Evolutionary conservation across 1,139 yeast genomes (phyloP).

Genomic region (Sugiyamaella novakii): DNA sequence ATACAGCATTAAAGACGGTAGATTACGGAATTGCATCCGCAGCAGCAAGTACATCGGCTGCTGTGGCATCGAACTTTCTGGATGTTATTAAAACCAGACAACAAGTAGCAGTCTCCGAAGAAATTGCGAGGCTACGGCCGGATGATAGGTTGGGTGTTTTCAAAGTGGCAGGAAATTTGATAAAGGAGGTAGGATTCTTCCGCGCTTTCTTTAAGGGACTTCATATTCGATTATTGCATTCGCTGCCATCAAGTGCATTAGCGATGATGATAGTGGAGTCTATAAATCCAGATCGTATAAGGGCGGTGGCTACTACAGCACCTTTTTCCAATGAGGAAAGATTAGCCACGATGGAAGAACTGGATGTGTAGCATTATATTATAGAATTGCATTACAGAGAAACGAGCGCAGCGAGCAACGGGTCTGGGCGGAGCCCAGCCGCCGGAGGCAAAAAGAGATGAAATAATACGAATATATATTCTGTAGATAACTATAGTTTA

Average conservation of each 20-base stretch:
- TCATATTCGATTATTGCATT: slow-evolving; percentile 43
- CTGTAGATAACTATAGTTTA: slow-evolving; percentile 8
- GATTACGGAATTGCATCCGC: slow-evolving; percentile 45
- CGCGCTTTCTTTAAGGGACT: slow-evolving; percentile 45
- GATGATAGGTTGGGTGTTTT: slow-evolving; percentile 43
- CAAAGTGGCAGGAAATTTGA: slow-evolving; percentile 41
- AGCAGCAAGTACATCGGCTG: slow-evolving; percentile 44
- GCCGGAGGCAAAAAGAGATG: not conserved
- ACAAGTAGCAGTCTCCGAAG: slow-evolving; percentile 47
- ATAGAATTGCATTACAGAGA: not conserved
- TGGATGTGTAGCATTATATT: not conserved
- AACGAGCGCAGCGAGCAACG: not conserved
- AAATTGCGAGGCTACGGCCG: slow-evolving; percentile 44
- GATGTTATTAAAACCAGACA: slow-evolving; percentile 50
- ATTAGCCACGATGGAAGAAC: slow-evolving; percentile 7
- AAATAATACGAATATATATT: not conserved
- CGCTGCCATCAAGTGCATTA: slow-evolving; percentile 46
- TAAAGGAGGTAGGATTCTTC: slow-evolving; percentile 43
- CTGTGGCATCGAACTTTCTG: slow-evolving; percentile 45
- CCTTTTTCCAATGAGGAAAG: slow-evolving; percentile 8
- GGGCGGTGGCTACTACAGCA: not conserved
- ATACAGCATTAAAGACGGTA: slow-evolving; percentile 28
- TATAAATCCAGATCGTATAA: slow-evolving; percentile 42
- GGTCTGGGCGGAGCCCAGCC: slow-evolving; percentile 9
- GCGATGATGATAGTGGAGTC: slow-evolving; percentile 47